Evolutionary conservation across 2,329 filamentous ascomycete genomes (phyloP).

Genomic region (Fusarium sp.): DNA sequence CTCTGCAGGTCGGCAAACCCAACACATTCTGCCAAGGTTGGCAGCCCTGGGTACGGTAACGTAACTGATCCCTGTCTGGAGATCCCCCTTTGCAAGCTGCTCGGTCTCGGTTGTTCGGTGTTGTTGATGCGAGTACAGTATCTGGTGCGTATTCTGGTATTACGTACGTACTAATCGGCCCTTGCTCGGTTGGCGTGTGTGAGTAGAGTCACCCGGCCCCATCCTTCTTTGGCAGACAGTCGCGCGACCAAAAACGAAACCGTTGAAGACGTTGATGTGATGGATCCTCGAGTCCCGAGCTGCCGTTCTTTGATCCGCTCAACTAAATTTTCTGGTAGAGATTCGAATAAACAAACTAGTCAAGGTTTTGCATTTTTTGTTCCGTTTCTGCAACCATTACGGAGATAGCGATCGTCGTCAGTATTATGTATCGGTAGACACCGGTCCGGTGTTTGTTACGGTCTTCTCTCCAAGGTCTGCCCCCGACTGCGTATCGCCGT

Average conservation of each 20-base stretch:
- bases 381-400: conserved; percentile 33
- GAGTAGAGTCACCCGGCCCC: conserved; percentile 12
- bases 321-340: background rate
- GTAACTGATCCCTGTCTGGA: conserved; percentile 17
- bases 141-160: conserved; percentile 5
- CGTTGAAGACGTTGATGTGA: conserved; percentile 7
- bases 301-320: conserved; percentile 3
- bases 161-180: conserved; percentile 24
- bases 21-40: conserved; percentile 17
- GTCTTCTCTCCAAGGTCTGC: conserved; percentile 11
- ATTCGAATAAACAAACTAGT: background rate
- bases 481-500: conserved; percentile 11
- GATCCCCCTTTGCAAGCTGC: conserved; percentile 17
- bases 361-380: conserved; percentile 11
- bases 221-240: conserved; percentile 7
- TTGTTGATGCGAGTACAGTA: conserved; percentile 8
- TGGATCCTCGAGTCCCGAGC: background rate
- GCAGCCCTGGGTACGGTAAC: conserved; percentile 13
- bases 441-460: conserved; percentile 26
- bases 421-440: conserved; percentile 20
- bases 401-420: conserved; percentile 11
- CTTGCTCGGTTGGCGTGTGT: conserved; percentile 27
- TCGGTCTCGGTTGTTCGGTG: conserved; percentile 7
- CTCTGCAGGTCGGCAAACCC: background rate
- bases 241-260: conserved; percentile 7